These are phyloP conservation scores for Cupressus sempervirens DNA, from an alignment of 75 land plant species.

Conservation along the genomic window DNA sequence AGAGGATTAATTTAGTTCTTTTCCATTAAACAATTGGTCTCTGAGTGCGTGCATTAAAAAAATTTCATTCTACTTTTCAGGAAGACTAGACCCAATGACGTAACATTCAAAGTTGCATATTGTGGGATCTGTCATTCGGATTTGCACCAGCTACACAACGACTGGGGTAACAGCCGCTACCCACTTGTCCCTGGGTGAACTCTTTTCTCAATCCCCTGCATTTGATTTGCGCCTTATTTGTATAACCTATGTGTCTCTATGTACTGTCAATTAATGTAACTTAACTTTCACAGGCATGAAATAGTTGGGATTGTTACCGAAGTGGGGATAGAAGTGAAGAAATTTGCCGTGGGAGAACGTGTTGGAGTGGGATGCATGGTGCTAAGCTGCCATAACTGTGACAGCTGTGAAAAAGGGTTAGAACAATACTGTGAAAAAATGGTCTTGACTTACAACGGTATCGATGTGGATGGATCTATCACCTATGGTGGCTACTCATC, in stretches of 20 bases:
- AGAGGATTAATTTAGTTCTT: too few relatives aligned
- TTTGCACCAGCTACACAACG: slow-evolving; percentile 39
- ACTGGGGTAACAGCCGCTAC: slow-evolving; percentile 30
- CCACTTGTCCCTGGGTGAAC: slow-evolving; percentile 55
- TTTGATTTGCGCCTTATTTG: too few relatives aligned
- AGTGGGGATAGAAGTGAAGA: slow-evolving; percentile 58
- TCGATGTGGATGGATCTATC: slow-evolving; percentile 45
- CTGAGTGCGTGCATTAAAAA: too few relatives aligned
- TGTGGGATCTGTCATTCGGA: slow-evolving; percentile 63
- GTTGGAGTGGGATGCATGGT: slow-evolving; percentile 74
- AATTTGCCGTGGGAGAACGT: slow-evolving; percentile 62
- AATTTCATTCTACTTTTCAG: slow-evolving; percentile 15
- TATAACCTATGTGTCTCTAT: not conserved
- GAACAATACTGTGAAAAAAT: slow-evolving; percentile 58
- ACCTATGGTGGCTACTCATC: slow-evolving; percentile 81
- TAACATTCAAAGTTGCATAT: slow-evolving; percentile 28
- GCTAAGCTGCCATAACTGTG: slow-evolving; percentile 53
- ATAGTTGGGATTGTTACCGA: slow-evolving; percentile 57
- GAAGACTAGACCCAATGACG: slow-evolving; percentile 31
- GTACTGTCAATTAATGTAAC: not conserved
- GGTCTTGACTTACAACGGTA: slow-evolving; percentile 36
- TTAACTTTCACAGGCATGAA: slow-evolving; percentile 57
- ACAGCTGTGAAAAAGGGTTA: slow-evolving; percentile 31
- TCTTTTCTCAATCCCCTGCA: too few relatives aligned
- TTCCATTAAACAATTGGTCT: too few relatives aligned